Base-by-base conservation (phyloP, 345 rosid genomes). In the Firmiana major region DNA sequence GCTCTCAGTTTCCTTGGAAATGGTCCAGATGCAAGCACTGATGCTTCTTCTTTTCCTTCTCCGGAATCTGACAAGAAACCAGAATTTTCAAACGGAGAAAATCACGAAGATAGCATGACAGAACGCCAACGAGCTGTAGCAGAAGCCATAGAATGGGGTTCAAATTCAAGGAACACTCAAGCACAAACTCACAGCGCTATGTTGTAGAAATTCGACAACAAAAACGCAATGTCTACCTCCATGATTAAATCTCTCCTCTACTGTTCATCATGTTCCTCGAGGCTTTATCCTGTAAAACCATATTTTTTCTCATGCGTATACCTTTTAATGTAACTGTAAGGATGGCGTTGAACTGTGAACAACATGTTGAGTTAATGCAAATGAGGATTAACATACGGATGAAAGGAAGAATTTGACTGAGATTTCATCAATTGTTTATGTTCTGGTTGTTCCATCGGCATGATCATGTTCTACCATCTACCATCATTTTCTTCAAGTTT, bases 1-100 rank as follows among this genome's bases (percentile, higher is more conserved):
- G 94, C 97, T 51, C 97, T 96, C 1, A 91, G 90, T 66, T 88
- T 87, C 86, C 89, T 92, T 3, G 90, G 91, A 79, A 78, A 72
- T 5, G 71, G 80, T 59, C 80, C 85, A 1, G 77, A 75, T 70
- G 42, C 34, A n/a, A 74, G 34, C 10, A 46, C 28, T 17, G 21
- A 53, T 16, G 5, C 63, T 1, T 66, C 3, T 34, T 36, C 75
- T n/a, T 17, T 21, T 9, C 79, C 49, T 22, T 70, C 78, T 46
- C n/a, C 67, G 7, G 58, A 76, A 53, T 28, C 68, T 4, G 62
- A 51, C 16, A 7, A 40, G 9, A 16, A 45, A 5, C 0, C 22
- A 19, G 49, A 7, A 9, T 81, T 22, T 17, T 36, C 71, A 24
- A 26, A 64, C 1, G 67, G 19, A 8, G 82, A 40, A 57, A 68